These are phyloP conservation scores for Cercospora sp. DNA, from an alignment of 2,329 filamentous ascomycete genomes.

Conservation along the genomic window DNA sequence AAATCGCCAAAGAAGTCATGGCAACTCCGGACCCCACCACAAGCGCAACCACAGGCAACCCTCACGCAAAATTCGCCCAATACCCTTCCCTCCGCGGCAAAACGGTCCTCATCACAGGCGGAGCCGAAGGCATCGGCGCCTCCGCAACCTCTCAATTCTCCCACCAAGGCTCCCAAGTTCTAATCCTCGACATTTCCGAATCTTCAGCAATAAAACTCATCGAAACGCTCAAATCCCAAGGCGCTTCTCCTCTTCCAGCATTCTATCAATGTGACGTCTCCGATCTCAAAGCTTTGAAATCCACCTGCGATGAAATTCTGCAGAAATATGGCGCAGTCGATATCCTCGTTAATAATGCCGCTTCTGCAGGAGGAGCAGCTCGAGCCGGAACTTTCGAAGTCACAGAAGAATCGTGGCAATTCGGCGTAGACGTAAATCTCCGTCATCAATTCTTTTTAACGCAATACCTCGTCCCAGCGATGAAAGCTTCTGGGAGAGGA, in stretches of 20 bases:
- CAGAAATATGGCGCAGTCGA: constrained; percentile 53
- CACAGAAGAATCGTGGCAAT: constrained; percentile 63
- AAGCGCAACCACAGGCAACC: constrained; percentile 4
- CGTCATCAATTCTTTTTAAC: constrained; percentile 65
- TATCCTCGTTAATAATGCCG: constrained; percentile 64
- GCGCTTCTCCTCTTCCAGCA: constrained; percentile 22
- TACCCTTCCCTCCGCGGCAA: constrained; percentile 52
- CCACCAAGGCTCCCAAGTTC: constrained; percentile 59
- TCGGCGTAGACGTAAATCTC: constrained; percentile 64
- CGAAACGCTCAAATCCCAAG: constrained; percentile 40
- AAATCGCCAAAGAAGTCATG: constrained; percentile 12
- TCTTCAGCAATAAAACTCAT: constrained; percentile 51
- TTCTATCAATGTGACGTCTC: constrained; percentile 54
- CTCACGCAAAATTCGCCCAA: constrained; percentile 23
- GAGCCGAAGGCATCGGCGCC: constrained; percentile 64
- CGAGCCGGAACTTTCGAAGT: constrained; percentile 62
- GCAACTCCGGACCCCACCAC: constrained; percentile 14
- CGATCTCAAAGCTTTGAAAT: constrained; percentile 53
- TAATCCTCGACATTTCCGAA: constrained; percentile 62
- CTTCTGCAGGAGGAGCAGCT: constrained; percentile 58
- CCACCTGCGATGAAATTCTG: constrained; percentile 47
- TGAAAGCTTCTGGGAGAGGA: constrained; percentile 53
- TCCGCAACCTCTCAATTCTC: constrained; percentile 60
- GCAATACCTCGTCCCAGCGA: constrained; percentile 59
- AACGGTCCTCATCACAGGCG: constrained; percentile 65